Percentiles rank a stretch among this genome's conserved stretches.
These are phyloP conservation scores for Cladophialophora bantiana DNA, from an alignment of 2,329 filamentous ascomycete genomes.

Conservation along the genomic window DNA sequence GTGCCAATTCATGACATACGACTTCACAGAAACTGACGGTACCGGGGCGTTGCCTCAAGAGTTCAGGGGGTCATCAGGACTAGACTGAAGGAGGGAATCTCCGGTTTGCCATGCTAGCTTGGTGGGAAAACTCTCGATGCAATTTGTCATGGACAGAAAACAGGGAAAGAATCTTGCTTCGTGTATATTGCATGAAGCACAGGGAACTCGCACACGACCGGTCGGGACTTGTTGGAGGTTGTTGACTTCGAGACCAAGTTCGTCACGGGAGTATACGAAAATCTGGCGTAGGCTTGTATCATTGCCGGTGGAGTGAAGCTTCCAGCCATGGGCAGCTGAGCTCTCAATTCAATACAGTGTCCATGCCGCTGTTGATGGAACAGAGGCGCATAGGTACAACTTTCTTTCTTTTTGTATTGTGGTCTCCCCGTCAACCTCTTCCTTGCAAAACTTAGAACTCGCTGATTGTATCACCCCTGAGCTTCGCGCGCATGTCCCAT, in stretches of 20 bases:
- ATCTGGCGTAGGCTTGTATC: background rate
- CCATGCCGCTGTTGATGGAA: background rate
- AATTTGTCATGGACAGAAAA: background rate
- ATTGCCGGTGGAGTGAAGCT: background rate
- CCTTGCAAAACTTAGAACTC: slow-evolving; percentile 67
- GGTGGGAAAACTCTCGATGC: background rate
- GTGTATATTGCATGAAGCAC: background rate
- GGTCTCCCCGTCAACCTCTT: background rate
- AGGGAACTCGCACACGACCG: background rate
- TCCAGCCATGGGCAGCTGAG: background rate
- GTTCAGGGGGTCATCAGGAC: background rate
- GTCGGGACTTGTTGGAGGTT: background rate
- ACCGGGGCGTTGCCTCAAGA: background rate
- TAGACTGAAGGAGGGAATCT: background rate
- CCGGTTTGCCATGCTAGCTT: background rate
- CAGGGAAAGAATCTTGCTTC: no score
- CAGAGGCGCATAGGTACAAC: slow-evolving; percentile 30
- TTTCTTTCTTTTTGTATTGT: background rate
- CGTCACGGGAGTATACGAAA: background rate
- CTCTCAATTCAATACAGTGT: background rate
- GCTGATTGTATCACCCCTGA: slow-evolving; percentile 80
- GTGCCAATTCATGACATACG: background rate
- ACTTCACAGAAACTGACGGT: background rate
- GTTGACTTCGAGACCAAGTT: background rate
- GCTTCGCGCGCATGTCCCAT: slow-evolving; percentile 84